Percentiles rank a stretch among this genome's conserved stretches.
These are phyloP conservation scores for Retiboletus flavoniger DNA, from an alignment of 1,284 basidiomycete species.

Conservation along the genomic window DNA sequence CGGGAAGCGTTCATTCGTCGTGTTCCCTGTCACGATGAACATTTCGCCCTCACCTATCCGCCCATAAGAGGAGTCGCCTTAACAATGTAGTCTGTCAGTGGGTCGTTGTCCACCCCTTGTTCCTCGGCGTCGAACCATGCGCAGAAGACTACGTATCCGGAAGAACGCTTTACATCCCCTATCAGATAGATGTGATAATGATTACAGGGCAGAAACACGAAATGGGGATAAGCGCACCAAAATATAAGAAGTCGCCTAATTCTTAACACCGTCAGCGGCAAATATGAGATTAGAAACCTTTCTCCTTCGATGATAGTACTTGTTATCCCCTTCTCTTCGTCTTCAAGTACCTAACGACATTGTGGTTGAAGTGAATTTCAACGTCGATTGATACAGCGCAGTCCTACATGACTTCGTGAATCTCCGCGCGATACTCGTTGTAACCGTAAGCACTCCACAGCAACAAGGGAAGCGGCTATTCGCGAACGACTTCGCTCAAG, in stretches of 20 bases:
- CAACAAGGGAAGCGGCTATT: conserved; percentile 7
- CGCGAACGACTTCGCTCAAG: conserved; percentile 7
- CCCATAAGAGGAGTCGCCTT: conserved; percentile 18
- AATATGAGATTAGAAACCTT: conserved; percentile 26
- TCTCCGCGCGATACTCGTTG: conserved; percentile 24
- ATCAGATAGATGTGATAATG: conserved; percentile 4
- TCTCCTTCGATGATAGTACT: conserved; percentile 19
- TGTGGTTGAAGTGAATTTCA: conserved; percentile 9
- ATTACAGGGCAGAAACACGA: background rate
- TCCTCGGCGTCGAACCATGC: conserved; percentile 25
- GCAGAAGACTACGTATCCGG: conserved; percentile 25
- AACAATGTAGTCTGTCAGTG: conserved; percentile 21
- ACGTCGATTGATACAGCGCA: conserved; percentile 6
- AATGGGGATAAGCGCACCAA: conserved; percentile 21
- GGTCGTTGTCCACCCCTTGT: conserved; percentile 23
- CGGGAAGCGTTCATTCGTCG: background rate
- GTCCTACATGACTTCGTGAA: conserved; percentile 8
- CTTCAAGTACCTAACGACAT: conserved; percentile 22
- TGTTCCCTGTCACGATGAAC: conserved; percentile 5
- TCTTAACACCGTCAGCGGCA: conserved; percentile 31
- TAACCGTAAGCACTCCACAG: conserved; percentile 12
- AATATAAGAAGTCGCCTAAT: conserved; percentile 19
- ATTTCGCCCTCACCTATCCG: conserved; percentile 6
- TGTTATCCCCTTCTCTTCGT: conserved; percentile 7
- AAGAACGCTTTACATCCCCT: conserved; percentile 26